Conservation (phyloP, 2,329 filamentous ascomycete genomes). For the Fusarium sp. region DNA sequence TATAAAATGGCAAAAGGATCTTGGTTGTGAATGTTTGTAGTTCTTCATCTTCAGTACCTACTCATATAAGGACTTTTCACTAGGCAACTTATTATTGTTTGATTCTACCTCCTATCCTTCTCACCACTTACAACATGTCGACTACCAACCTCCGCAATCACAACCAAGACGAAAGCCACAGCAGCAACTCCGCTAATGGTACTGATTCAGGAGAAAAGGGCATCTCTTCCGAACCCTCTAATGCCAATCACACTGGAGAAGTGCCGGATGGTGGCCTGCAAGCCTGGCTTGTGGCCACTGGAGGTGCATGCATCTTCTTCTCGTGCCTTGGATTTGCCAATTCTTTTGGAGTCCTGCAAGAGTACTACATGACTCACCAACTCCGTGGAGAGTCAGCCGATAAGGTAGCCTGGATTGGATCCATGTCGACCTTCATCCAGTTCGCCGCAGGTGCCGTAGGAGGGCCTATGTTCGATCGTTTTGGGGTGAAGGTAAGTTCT, state of each 20-base stretch:
- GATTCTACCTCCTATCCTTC: background rate
- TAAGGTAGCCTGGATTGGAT: conserved; percentile 58
- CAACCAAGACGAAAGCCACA: background rate
- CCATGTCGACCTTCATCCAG: conserved; percentile 50
- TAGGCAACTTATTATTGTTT: background rate
- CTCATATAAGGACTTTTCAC: background rate
- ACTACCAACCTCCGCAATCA: background rate
- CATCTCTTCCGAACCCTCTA: fast-evolving
- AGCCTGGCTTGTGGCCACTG: conserved; percentile 57
- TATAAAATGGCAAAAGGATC: background rate
- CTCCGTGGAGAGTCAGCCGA: conserved; percentile 47
- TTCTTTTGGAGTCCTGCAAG: conserved; percentile 58
- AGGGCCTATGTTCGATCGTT: conserved; percentile 38
- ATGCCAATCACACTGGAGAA: background rate
- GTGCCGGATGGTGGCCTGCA: conserved; percentile 50
- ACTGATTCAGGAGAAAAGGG: background rate
- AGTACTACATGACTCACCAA: conserved; percentile 55
- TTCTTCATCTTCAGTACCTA: background rate
- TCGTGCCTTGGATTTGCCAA: conserved; percentile 56
- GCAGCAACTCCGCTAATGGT: fast-evolving
- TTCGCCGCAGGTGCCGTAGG: conserved; percentile 46
- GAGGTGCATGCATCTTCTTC: conserved; percentile 52
- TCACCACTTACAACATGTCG: background rate
- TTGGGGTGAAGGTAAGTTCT: conserved; percentile 26
- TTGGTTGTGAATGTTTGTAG: background rate